phyloP scores from a whole-genome alignment of 106 monocot genomes.

The Amphibolis antarctica region DNA sequence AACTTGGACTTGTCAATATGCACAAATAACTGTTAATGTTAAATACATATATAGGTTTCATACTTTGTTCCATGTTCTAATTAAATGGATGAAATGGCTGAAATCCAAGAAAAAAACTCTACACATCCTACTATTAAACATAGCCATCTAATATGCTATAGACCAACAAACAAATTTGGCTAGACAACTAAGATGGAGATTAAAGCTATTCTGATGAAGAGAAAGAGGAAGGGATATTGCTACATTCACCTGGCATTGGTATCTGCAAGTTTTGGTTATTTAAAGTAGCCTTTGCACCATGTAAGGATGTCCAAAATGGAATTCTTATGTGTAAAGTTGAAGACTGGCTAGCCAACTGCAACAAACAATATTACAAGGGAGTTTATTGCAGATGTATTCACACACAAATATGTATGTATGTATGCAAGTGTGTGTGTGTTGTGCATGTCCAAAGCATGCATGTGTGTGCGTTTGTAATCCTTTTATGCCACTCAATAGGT shows the following conservation, averaged over 20 bases:
- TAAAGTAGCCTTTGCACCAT: conserved; percentile 35
- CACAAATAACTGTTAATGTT: background rate
- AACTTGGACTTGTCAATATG: no score
- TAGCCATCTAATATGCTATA: background rate
- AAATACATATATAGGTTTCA: background rate
- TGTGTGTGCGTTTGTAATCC: no score
- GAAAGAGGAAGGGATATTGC: background rate
- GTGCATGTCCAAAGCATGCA: no score
- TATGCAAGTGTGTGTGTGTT: no score
- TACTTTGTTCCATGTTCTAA: background rate
- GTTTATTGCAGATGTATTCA: background rate
- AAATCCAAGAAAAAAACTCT: background rate
- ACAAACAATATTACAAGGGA: background rate
- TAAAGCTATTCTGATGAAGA: background rate
- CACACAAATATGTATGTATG: no score
- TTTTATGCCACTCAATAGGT: no score
- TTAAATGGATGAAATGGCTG: background rate
- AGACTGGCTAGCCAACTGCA: conserved; percentile 20
- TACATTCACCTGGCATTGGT: conserved; percentile 17
- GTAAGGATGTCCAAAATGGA: conserved; percentile 53
- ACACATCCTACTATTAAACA: background rate
- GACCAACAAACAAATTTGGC: background rate
- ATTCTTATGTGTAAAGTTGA: conserved; percentile 54
- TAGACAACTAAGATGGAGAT: background rate
- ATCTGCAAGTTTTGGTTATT: conserved; percentile 23